These are phyloP conservation scores for Solanum ossicruentum DNA, from an alignment of 257 asterid species.

Conservation along the genomic window DNA sequence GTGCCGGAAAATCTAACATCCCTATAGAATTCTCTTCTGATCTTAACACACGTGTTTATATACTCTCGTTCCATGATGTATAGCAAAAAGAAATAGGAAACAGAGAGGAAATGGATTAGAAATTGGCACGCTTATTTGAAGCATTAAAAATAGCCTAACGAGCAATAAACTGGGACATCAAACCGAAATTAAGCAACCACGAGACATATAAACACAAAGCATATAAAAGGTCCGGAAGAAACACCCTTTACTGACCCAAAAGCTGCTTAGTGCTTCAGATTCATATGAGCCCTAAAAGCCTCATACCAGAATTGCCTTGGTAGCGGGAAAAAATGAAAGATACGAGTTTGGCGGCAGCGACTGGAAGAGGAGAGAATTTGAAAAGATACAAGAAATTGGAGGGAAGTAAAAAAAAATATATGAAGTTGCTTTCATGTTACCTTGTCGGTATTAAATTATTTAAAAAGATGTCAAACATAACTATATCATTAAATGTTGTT, in stretches of 20 bases:
- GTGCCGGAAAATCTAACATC: neutral
- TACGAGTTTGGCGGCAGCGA: neutral
- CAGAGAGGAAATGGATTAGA: neutral
- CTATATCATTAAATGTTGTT: no score
- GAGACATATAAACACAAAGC: neutral
- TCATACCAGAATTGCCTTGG: neutral
- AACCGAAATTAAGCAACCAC: neutral
- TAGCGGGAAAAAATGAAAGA: neutral
- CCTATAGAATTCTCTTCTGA: neutral
- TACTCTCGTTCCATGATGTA: neutral
- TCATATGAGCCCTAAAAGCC: neutral
- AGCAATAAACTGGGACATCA: neutral
- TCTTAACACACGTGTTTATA: neutral
- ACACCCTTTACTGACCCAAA: neutral
- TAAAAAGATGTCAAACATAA: no score
- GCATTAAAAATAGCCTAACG: neutral
- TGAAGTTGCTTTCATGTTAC: neutral
- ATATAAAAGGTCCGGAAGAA: neutral
- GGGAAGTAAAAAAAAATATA: neutral
- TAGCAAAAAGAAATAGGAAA: neutral
- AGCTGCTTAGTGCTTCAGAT: neutral
- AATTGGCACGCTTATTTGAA: neutral
- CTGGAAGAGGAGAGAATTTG: neutral
- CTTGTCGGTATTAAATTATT: neutral
- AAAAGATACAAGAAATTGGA: neutral